Evolutionary conservation across 2,329 filamentous ascomycete genomes (phyloP), one percentile per base, ranked within the genome.

Genomic region (Didymella pomorum): DNA sequence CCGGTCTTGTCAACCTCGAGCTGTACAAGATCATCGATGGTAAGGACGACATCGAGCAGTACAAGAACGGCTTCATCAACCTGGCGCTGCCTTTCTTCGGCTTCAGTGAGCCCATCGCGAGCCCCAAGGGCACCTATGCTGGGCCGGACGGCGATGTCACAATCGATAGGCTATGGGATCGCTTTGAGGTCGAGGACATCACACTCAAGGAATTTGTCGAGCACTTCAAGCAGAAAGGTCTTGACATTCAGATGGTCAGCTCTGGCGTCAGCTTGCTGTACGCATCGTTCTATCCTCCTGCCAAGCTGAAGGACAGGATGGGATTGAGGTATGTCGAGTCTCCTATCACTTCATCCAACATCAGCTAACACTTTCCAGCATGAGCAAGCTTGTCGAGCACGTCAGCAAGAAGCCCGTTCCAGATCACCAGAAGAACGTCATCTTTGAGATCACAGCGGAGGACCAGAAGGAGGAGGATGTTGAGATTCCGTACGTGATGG

Each of bases 1-100:
- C 95, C 2, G 95, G 95, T 58, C 84, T 99, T 44, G 93, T 99
- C 52, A 86, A 96, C 16, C 82, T 99, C 44, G 95, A 99, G 81
- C 81, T 98, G 46, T 97, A 92, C 88, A 99, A 99, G 87, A 86
- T 99, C 63, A 84, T 99, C 44, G 95, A 98, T 72, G 94, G 93
- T 74, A 97, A 99, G 84, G 87, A 85, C n/a, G 92, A 98, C 69
- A 89, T 97, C 65, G 95, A 98, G 80, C 91, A 98, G 79, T 99
- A 96, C 88, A 98, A 98, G 86, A 99, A 99, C 75, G 95, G 95
- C 16, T 99, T 99, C 79, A 85, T 98, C 80, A 99, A 99, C 80
- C 81, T 99, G 67, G 95, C 95, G 1, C 82, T 99, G 64, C 95
- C 95, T 0, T 98, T 99, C 85, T 97, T 99, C 69, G 94, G 94